Base-by-base conservation (phyloP, 2,329 filamentous ascomycete species). In the Ramichloridium luteum region DNA sequence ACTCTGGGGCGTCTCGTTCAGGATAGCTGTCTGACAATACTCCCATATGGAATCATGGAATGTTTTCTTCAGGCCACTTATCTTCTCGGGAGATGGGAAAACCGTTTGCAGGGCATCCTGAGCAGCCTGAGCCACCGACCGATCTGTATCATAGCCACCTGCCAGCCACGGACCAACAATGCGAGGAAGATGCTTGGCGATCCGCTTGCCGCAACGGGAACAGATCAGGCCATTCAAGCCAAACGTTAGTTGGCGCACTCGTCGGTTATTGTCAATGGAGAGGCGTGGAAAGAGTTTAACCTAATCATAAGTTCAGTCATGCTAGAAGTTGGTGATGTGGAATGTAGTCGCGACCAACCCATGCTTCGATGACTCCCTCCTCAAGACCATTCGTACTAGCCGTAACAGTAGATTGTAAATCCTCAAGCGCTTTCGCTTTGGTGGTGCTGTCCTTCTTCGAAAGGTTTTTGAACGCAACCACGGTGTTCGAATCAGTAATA, bases 381-480 rank as follows among this genome's bases (percentile, higher is more conserved):
- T 94, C 85, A 12, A 80, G 62, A 17, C 75, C 77, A 13, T 48
- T 38, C 67, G 70, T 53, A 54, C 67, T 25, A 57, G 67, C 55
- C 63, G 69, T 65, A 23, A 82, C 63, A 50, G 80, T 70, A 18
- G 69, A 55, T 28, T 83, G 67, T 13, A 98, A 60, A 31, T 96
- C 88, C 47, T 96, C 86, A 16, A 98, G 63, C 0, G 83, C 88
- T 55, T 88, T 93, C 5, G 79, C 70, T 54, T 93, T 93, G 22
- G 90, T 98, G 8, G 76, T 93, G 49, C 77, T 79, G 60, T 94
- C 88, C 59, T 90, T 93, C 61, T 96, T 98, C 30, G 77, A 69
- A 3, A 94, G 60, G 46, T 92, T 93, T 58, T 94, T 93, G 61
- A 94, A 83, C n/a, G 77, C 74, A 10, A 96, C 85, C 22, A 88